Base-by-base conservation (phyloP, 306 rosid species). In the Cucumis hystrix region DNA sequence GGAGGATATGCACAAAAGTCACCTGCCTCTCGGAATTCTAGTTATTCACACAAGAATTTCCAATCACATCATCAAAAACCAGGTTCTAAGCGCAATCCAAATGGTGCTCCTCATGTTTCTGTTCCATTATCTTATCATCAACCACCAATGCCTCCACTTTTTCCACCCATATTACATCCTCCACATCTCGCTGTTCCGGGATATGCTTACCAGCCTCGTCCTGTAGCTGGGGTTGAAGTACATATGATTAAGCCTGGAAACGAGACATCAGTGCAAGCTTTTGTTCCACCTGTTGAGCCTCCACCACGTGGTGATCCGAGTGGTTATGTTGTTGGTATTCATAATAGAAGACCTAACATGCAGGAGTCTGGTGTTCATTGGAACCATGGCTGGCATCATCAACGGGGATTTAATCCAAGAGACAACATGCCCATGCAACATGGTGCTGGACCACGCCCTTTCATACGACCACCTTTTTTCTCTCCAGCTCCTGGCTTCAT, bases 381-480 rank as follows among this genome's bases (percentile, higher is more conserved):
- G 84, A 87, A 88, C 86, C 87, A 83, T 62, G 84, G 64, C 66
- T 95, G 99, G 99, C 89, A 89, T 83, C 93, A 80, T 82, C 99
- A 90, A 69, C 81, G 87, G 39, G 85, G 91, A 69, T 89, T 81
- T 74, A 85, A 86, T 83, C 78, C 94, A 25, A 83, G 93, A 82
- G 86, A 85, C 49, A 90, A 85, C 84, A 77, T 90, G 66, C 58
- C 96, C 17, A 80, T 89, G 87, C 97, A 82, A 55, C 97, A 84
- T 25, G 87, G 92, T 77, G 79, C 87, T 74, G 93, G 92, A 56
- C 89, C 97, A 74, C 88, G 97, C 90, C 84, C 97, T 81, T 87
- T 86, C 57, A 55, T 86, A 39, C 83, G 96, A 60, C 92, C 93
- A 75, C 95, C 81, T 2, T 87, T 87, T 85, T 90, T 68, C 47